A percentile compares a stretch with the other conserved stretches of the same genome.
Evolutionary conservation across 2,329 filamentous ascomycete species (phyloP).

Genomic region (Triangularia verruculosa): DNA sequence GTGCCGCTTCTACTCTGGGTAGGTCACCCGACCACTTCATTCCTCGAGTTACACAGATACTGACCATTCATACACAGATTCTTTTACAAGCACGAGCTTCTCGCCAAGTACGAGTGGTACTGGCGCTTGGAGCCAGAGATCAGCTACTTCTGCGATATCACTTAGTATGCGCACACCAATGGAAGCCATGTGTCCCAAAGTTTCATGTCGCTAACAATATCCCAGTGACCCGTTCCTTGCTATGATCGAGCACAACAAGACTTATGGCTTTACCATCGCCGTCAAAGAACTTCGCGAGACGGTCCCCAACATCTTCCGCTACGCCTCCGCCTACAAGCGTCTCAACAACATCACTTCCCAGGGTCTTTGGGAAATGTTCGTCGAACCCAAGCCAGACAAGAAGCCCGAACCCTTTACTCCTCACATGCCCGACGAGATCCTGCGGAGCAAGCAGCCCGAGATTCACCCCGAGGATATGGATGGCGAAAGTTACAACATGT

Average conservation of each 20-base stretch:
- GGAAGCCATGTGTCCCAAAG: neutral
- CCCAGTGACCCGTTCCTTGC: conserved; percentile 85
- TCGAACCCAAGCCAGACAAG: conserved; percentile 71
- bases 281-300: conserved; percentile 98
- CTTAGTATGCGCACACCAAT: conserved; percentile 64
- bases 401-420: conserved; percentile 57
- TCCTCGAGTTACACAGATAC: neutral
- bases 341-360: conserved; percentile 86
- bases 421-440: conserved; percentile 75
- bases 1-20: conserved; percentile 99
- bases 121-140: conserved; percentile 99
- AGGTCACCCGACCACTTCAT: conserved; percentile 35
- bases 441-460: conserved; percentile 69
- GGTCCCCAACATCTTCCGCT: conserved; percentile 97
- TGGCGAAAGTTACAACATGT: conserved; percentile 99
- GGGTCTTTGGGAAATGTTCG: conserved; percentile 98
- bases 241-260: conserved; percentile 94
- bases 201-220: conserved; percentile 22
- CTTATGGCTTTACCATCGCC: conserved; percentile 97
- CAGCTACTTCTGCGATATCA: conserved; percentile 99
- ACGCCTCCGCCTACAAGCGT: conserved; percentile 96
- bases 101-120: conserved; percentile 99
- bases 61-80: conserved; percentile 55
- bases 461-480: conserved; percentile 95
- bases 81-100: conserved; percentile 94